Evolutionary conservation across 306 rosid genomes (phyloP).

Genomic region (Ochetophila trinervis): DNA sequence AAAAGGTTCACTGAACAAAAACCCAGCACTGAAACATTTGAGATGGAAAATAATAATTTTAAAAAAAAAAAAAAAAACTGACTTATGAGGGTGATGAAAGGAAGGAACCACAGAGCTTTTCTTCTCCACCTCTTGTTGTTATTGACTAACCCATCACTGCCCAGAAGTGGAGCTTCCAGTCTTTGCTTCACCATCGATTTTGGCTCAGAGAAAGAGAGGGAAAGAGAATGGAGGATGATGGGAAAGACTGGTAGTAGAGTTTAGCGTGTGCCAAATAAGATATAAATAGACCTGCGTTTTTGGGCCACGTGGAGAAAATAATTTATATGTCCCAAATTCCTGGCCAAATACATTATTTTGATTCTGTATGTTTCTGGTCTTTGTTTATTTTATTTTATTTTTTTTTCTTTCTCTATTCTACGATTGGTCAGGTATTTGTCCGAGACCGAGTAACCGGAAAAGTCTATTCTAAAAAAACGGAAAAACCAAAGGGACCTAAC

Average conservation of each 20-base stretch:
- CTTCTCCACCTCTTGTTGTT: conserved; percentile 9
- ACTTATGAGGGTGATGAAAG: conserved; percentile 31
- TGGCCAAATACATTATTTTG: too few relatives aligned
- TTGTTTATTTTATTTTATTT: too few relatives aligned
- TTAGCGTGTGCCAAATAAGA: too few relatives aligned
- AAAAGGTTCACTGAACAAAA: background rate
- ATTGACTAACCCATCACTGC: conserved; percentile 6
- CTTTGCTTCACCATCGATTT: conserved; percentile 12
- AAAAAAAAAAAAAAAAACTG: conserved; percentile 4
- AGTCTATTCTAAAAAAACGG: too few relatives aligned
- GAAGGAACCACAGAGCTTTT: conserved; percentile 20
- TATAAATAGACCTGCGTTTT: too few relatives aligned
- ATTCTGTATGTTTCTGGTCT: too few relatives aligned
- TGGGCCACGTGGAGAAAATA: too few relatives aligned
- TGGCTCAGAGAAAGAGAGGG: background rate
- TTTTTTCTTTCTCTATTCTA: too few relatives aligned
- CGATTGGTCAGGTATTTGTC: too few relatives aligned
- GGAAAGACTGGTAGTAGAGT: background rate
- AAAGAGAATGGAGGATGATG: background rate
- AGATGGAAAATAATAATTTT: background rate
- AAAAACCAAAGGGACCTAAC: too few relatives aligned
- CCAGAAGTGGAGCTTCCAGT: conserved; percentile 42
- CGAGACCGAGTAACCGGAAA: too few relatives aligned
- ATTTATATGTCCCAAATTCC: too few relatives aligned
- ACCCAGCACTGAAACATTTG: background rate